Evolutionary conservation across 106 monocot species (phyloP), one percentile per base, ranked within the genome.

Genomic region (Posidonia australis): DNA sequence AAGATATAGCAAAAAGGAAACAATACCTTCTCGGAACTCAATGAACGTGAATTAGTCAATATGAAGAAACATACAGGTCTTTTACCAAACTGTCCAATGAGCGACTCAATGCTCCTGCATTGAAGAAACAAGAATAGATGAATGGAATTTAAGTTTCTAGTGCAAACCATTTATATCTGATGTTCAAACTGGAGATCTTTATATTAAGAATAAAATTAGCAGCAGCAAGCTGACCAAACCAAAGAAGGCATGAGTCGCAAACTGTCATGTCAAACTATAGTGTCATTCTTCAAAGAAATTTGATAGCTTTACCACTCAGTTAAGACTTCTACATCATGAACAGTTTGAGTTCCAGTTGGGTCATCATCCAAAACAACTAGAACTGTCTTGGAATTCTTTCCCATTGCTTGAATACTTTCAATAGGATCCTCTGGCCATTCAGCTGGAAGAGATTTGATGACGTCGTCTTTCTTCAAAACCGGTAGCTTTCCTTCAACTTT

Each of bases 271-370:
- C 54, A 54, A 54, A 21, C 22, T 54, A 21, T 21, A 59, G 27
- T 22, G 17, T 27, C 1, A 29, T 57, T 19, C 10, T 57, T 65
- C 13, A 57, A 55, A 65, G 36, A 57, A 44, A 20, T 28, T 28
- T 21, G 36, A 9, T 54, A 44, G 17, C 16, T 13, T 52, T 78
- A 90, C 94, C 94, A 96, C 84, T 90, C 90, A 55, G 86, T 96
- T 55, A 96, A 59, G 60, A 90, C 94, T 75, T 96, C 84, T 46
- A 90, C 80, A 72, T 87, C 84, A 79, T 96, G 84, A 61, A 96
- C 94, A 70, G 94, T 96, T 78, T 96, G 94, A 48, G 94, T 96
- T 56, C 94, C 94, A 44, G 94, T 96, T 32, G 94, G 94, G 48
- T 96, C 94, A 72, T 96, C 94, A 75, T 96, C 94, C 63, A 96